phyloP scores from a whole-genome alignment of 495 filamentous ascomycete species.

The Tetracladium setigerum region DNA sequence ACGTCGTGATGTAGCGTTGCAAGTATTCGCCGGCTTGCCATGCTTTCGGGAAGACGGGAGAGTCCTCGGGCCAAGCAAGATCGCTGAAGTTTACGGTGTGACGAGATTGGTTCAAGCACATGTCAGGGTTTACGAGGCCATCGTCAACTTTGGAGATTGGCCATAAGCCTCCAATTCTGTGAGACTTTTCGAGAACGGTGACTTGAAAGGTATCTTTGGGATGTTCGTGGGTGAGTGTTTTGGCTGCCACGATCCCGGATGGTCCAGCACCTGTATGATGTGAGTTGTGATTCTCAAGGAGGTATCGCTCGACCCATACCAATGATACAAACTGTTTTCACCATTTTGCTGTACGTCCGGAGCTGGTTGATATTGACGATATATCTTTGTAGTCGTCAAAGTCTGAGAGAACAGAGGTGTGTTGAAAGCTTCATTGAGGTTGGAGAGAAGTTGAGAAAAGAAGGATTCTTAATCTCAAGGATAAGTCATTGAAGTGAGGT shows the following conservation, averaged over 20 bases:
- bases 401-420: no score
- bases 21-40: constrained; percentile 73
- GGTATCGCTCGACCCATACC: constrained; percentile 29
- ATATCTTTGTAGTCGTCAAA: no score
- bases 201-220: constrained; percentile 53
- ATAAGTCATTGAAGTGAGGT: no score
- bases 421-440: no score
- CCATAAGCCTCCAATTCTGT: constrained; percentile 73
- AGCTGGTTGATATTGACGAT: no score
- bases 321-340: constrained; percentile 60
- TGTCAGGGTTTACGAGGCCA: constrained; percentile 53
- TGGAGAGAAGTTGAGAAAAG: no score
- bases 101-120: constrained; percentile 72
- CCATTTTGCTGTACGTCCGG: no score
- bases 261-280: constrained; percentile 61
- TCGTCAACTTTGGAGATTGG: constrained; percentile 34
- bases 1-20: constrained; percentile 50
- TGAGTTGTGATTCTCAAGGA: neutral
- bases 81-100: constrained; percentile 79
- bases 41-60: constrained; percentile 62
- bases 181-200: constrained; percentile 60
- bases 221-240: constrained; percentile 59
- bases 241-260: constrained; percentile 74
- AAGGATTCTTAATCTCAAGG: no score
- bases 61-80: constrained; percentile 51